Conservation (phyloP, 2,329 filamentous ascomycete genomes). For the Pseudocercospora eumusae region DNA sequence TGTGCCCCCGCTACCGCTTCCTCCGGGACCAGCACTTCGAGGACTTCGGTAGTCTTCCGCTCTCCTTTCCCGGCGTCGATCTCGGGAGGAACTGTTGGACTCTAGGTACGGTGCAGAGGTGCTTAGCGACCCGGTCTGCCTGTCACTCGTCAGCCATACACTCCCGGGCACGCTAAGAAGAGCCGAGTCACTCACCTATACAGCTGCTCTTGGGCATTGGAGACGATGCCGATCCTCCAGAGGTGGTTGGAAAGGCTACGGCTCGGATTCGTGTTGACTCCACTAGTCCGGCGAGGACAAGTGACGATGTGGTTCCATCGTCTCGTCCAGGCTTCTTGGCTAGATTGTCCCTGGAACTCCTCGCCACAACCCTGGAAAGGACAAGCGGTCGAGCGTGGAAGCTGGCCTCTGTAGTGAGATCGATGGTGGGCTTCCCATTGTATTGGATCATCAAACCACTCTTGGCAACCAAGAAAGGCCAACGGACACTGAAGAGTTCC, state of each 20-base stretch:
- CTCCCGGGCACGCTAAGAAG: too few species aligned
- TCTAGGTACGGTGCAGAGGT: conserved; percentile 13
- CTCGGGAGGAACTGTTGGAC: conserved; percentile 5
- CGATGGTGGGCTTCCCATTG: conserved; percentile 27
- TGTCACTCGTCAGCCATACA: not conserved
- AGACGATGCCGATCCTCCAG: conserved; percentile 23
- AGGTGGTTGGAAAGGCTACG: conserved; percentile 22
- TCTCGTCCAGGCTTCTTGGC: conserved; percentile 23
- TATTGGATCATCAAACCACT: conserved; percentile 10
- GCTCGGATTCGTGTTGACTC: conserved; percentile 10
- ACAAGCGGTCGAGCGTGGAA: conserved; percentile 24
- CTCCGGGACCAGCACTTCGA: not conserved
- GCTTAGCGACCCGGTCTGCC: conserved; percentile 17
- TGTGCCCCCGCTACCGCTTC: not conserved
- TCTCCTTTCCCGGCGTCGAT: conserved; percentile 5
- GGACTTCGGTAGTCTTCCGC: not conserved
- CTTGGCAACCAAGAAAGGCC: conserved; percentile 25
- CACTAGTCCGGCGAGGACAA: conserved; percentile 8
- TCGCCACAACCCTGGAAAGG: conserved; percentile 25
- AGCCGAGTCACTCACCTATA: conserved; percentile 27
- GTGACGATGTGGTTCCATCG: conserved; percentile 22
- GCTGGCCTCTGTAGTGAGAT: conserved; percentile 20
- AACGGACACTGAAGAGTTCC: conserved; percentile 24
- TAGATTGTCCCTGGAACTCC: conserved; percentile 8
- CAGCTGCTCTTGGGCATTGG: conserved; percentile 23